Base-by-base conservation (phyloP, 768 basidiomycete genomes). In the Rhodosporidiobolus sp. region DNA sequence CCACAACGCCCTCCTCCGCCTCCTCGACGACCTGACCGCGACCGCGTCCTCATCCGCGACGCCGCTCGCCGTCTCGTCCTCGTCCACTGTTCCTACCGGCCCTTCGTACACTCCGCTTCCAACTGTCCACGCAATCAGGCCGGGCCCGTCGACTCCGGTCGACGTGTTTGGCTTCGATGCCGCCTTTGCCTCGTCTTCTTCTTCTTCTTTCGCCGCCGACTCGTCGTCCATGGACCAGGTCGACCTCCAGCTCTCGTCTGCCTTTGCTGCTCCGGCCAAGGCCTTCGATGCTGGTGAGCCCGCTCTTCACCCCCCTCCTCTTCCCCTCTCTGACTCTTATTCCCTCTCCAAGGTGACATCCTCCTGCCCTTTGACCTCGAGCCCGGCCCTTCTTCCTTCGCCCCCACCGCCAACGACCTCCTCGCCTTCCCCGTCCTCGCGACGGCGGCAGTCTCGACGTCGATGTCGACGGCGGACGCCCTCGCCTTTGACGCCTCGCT, bases 221-320 rank as follows among this genome's bases (percentile, higher is more conserved):
- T 63, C 61, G 52, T 5, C 17, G n/a, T 28, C 49, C 1, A 50
- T 20, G 38, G 43, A 55, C 14, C 53, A 59, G 35, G 65, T 35
- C 65, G 57, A 58, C 54, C 61, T 55, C 61, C 65, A 26, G 52
- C 43, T 22, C 34, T n/a, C 55, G 46, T 43, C 32, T 24, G 24
- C 32, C 34, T 66, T 67, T 43, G 35, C 53, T 2, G 35, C 28
- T 30, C 28, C 62, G 49, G 66, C 16, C n/a, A 72, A 72, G 63
- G n/a, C 55, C 11, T 67, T 60, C 63, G 62, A 64, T 28, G 65
- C 62, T 46, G 66, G 71, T 72, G 30, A 45, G 71, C 32, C 24
- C 16, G 3, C 22, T 10, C 34, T 24, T 35, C 30, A n/a, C n/a
- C n/a, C n/a, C 12, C 45, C 32, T 19, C 16, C 26, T 46, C 22